Evolutionary conservation across 1,284 basidiomycete genomes (phyloP), one percentile per base, ranked within the genome.

Genomic region (Rhodotorula sp.): DNA sequence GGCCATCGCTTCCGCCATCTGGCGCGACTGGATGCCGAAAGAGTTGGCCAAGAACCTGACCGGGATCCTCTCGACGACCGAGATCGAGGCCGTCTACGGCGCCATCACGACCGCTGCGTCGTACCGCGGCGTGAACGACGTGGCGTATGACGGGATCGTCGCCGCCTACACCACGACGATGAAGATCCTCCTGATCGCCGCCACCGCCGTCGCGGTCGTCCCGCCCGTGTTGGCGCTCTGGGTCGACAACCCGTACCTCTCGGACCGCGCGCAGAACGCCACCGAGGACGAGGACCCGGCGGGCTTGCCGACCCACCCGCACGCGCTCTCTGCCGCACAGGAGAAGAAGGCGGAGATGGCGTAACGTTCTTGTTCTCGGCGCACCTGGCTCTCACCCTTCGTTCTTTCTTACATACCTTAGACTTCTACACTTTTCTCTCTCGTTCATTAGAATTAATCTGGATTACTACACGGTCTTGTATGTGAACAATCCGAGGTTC

Each of bases 1-100:
- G 38, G 88, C 88, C 12, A 84, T 89, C 47, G 84, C 80, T 12
- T 77, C 79, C 1, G 84, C 86, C 45, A 58, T 79, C 57, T 80
- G 79, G 79, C 67, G 69, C 3, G 48, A 73, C 45, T 70, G 66
- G 50, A 75, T 80, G 66, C 75, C 72, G 0, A 63, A 47, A 26
- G 56, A 76, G 28, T 75, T 79, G 50, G 59, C 43, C 6, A 50
- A 73, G 50, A 64, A 76, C 55, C 62, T 76, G 45, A 49, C 72
- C 23, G 68, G 68, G 6, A 66, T 70, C 43, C 54, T 77, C 64
- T 65, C 69, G n/a, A 62, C 65, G 34, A 69, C 71, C 6, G 72
- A 72, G 59, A 69, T 75, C 58, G 72, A 70, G 10, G 52, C 49
- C 21, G 68, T 74, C 31, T 69, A 57, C 49, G 72, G 64, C 0